Base-by-base conservation (phyloP, 2,329 filamentous ascomycete species). In the Colletotrichum incanum region DNA sequence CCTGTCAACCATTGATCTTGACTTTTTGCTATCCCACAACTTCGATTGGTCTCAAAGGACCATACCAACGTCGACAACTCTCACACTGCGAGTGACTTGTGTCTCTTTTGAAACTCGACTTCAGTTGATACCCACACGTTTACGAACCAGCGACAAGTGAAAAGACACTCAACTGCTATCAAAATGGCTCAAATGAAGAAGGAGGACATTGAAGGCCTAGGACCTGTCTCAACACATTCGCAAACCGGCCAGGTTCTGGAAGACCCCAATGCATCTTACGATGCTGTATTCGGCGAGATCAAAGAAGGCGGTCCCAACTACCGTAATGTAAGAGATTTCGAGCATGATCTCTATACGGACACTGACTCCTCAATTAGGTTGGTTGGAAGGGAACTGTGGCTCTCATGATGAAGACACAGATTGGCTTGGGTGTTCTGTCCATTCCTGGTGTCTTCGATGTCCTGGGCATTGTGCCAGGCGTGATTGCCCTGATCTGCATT, bases 381-480 rank as follows among this genome's bases (percentile, higher is more conserved):
- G 83, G 83, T 62, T 86, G 83, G 84, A 65, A 83, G 1, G 84
- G 83, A 28, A 84, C 85, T 16, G 76, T 79, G 0, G 82, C 80
- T 23, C 77, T 86, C 37, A 86, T 85, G 84, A 81, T 84, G 76
- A 86, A 86, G 75, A 84, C 81, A 3, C 82, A 85, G 68, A 81
- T 86, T 28, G 84, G 84, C 20, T 80, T 86, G 1, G 77, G 84
- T 34, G 85, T 88, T n/a, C 80, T 88, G n/a, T 85, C 85, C 0
- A 86, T 88, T 34, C 86, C 86, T 0, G 73, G 77, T 9, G 81
- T 82, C 0, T 86, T 87, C 70, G 78, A 88, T 65, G 77, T 78
- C 1, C 79, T 88, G 5, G 86, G 86, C 5, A 77, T 88, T 31
- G 78, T 87, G 14, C 86, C 86, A 0, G 86, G 86, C n/a, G 76